Evolutionary conservation across 306 rosid genomes (phyloP).

Genomic region (Cucurbita maxima): DNA sequence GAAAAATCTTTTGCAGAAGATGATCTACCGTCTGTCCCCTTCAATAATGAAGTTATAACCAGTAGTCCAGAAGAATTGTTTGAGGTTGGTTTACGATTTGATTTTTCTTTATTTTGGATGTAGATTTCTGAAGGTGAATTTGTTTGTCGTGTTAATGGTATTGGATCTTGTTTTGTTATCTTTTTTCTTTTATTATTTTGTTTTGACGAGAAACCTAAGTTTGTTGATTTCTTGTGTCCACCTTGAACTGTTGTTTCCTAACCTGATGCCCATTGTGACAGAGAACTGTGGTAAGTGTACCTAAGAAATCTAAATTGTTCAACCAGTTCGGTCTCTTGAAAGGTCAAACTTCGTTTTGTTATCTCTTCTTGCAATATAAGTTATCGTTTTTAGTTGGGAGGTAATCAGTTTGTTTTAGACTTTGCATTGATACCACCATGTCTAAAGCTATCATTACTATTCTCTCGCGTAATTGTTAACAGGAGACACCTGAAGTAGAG

Average conservation of each 20-base stretch:
- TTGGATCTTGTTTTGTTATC: background rate
- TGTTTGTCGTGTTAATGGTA: background rate
- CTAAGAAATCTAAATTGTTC: background rate
- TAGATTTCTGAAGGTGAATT: background rate
- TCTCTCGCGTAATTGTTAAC: slow-evolving; percentile 15
- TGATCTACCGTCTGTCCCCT: slow-evolving; percentile 26
- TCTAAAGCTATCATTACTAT: background rate
- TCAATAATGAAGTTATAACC: slow-evolving; percentile 33
- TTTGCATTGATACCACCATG: background rate
- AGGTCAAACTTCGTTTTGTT: background rate
- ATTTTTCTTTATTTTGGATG: background rate
- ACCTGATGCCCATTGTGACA: background rate
- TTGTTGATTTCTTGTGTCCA: background rate
- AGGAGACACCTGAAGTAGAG: slow-evolving; percentile 44
- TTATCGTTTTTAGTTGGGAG: background rate
- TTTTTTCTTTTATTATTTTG: slow-evolving; percentile 12
- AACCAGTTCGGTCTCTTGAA: background rate
- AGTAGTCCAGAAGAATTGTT: slow-evolving; percentile 16
- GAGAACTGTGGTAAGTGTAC: background rate
- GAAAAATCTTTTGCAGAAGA: slow-evolving; percentile 28
- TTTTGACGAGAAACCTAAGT: background rate
- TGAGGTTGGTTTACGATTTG: slow-evolving; percentile 28
- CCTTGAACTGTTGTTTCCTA: background rate
- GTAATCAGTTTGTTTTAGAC: background rate
- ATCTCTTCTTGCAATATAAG: background rate